Conservation (phyloP, 2,329 filamentous ascomycete species). For the Aspergillus neotritici region DNA sequence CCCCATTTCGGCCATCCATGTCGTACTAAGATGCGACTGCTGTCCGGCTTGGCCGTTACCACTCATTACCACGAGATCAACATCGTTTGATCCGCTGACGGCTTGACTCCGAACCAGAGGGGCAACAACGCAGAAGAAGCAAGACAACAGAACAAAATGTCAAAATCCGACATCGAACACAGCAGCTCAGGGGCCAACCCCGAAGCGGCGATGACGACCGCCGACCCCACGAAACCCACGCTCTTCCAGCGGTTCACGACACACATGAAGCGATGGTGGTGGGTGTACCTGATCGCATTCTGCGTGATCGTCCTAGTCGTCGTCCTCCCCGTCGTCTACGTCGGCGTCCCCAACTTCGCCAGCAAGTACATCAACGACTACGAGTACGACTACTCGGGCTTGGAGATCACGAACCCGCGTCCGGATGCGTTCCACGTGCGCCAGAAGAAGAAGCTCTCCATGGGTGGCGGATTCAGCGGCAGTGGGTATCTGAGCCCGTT, state of each 20-base stretch:
- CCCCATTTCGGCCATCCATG: no score
- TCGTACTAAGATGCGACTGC: no score
- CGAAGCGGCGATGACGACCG: slow-evolving; percentile 1
- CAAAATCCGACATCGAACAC: slow-evolving; percentile 15
- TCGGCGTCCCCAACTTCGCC: slow-evolving; percentile 21
- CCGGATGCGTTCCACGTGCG: slow-evolving; percentile 19
- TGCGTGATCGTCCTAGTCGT: slow-evolving; percentile 16
- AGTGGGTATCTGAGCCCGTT: slow-evolving; percentile 20
- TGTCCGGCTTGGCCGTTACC: no score
- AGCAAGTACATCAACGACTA: slow-evolving; percentile 22
- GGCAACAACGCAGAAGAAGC: no score
- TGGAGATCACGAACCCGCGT: slow-evolving; percentile 21
- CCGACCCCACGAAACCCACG: slow-evolving; percentile 4
- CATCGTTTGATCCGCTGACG: no score
- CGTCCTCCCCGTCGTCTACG: slow-evolving; percentile 21
- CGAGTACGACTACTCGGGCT: slow-evolving; percentile 16
- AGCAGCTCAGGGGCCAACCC: slow-evolving; percentile 10
- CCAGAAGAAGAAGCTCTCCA: slow-evolving; percentile 14
- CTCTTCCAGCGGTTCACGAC: slow-evolving; percentile 17
- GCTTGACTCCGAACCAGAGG: no score
- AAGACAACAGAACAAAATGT: slow-evolving; percentile 7
- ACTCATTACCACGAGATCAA: no score
- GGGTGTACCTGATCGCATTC: slow-evolving; percentile 19
- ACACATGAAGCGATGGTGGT: slow-evolving; percentile 25
- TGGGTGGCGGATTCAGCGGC: slow-evolving; percentile 17